Evolutionary conservation across 164 flowering plant species (phyloP), one percentile per base, ranked within the genome.

Genomic region (Litsea cubeba): DNA sequence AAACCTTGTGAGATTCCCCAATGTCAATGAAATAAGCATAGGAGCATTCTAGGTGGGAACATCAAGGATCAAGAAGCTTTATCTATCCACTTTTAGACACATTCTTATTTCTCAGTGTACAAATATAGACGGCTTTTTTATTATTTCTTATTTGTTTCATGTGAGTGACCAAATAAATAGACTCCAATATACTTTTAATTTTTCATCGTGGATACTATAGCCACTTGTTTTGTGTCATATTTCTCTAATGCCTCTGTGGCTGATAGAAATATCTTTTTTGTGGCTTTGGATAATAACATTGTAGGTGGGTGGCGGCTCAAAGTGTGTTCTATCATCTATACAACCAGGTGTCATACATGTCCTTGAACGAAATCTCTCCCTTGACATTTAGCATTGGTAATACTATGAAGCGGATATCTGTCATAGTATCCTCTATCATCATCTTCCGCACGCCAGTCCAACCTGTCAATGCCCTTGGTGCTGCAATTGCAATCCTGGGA

Each of bases 301-400:
- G 76, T 64, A 93, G 98, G 98, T 93, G 98, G 98, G 83, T 93
- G 83, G 97, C 91, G 1, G 96, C 96, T 25, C 98, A 93, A 72
- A 93, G 98, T 74, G 86, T 93, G 69, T 93, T 91, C 82, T 93
- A 93, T 75, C 98, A 93, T 79, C 88, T 91, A 22, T 93, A 91
- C 83, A 91, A 91, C 68, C 97, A 92, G 80, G 92, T 91, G 51
- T 92, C 97, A 25, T 94, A 94, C 86, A 92, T 92, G 98, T 91
- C 97, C 8, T 79, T 95, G 72, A 89, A 95, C 57, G 85, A 92
- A 82, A 91, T 95, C 82, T 92, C 97, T 71, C 98, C 98, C 65
- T 85, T 95, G 88, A 95, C 98, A 6, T 92, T 92, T 84, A 91
- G 97, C 85, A 81, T 95, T 25, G 98, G 98, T 46, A 95, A 95